A percentile compares a stretch with the other conserved stretches of the same genome.
Conservation (phyloP, 2,329 filamentous ascomycete genomes). For the Colletotrichum acutatum region DNA sequence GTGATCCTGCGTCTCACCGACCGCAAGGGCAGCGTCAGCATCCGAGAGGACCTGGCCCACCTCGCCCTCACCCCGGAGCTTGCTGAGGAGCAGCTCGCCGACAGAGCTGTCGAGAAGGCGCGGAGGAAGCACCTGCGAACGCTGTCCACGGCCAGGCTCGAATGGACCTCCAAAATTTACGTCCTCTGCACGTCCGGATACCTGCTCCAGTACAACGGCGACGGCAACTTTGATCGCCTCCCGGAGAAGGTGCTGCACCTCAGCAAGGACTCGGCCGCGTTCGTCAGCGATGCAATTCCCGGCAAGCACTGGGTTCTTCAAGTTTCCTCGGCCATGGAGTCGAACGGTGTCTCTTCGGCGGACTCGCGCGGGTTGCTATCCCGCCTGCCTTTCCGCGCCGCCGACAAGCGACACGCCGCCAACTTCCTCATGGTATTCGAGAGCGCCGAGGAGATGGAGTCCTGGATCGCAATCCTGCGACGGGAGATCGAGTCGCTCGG, state of each 20-base stretch:
- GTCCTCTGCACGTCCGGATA: conserved; percentile 77
- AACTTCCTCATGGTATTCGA: conserved; percentile 81
- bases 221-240: conserved; percentile 75
- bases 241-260: conserved; percentile 81
- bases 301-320: conserved; percentile 85
- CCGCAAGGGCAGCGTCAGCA: conserved; percentile 55
- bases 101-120: conserved; percentile 47
- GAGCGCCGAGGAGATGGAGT: conserved; percentile 78
- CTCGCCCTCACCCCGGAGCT: conserved; percentile 36
- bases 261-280: conserved; percentile 80
- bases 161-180: conserved; percentile 79
- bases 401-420: conserved; percentile 66
- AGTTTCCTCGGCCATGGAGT: conserved; percentile 73
- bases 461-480: conserved; percentile 76
- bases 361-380: conserved; percentile 73
- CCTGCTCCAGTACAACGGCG: conserved; percentile 78
- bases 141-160: conserved; percentile 58
- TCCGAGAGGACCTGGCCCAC: conserved; percentile 47
- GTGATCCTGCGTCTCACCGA: conserved; percentile 72
- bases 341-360: conserved; percentile 61
- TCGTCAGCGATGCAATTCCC: conserved; percentile 82
- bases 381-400: conserved; percentile 69
- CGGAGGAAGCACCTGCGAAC: conserved; percentile 62
- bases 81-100: conserved; percentile 41
- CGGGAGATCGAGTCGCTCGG: conserved; percentile 77